phyloP scores from a whole-genome alignment of 176 grass and related monocot genomes.

The Echinochloa phyllopogon region DNA sequence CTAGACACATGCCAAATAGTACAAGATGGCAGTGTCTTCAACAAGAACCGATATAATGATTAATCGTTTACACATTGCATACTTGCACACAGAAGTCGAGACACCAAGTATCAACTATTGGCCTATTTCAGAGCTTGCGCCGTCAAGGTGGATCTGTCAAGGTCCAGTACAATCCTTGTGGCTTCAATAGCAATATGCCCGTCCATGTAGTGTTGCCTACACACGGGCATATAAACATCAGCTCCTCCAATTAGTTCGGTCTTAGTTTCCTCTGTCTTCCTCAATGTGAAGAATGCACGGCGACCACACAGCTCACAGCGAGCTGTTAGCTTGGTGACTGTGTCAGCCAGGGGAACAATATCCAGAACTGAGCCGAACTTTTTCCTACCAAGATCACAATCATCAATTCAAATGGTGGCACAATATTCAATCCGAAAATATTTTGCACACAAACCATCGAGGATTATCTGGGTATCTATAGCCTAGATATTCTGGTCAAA shows the following conservation, averaged over 20 bases:
- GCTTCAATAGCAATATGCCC: slow-evolving; percentile 72
- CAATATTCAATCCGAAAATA: not conserved
- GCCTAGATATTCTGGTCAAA: not conserved
- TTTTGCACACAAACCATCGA: slow-evolving; percentile 5
- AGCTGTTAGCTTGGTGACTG: slow-evolving; percentile 86
- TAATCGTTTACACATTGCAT: not conserved
- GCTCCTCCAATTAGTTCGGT: slow-evolving; percentile 89
- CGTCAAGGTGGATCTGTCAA: slow-evolving; percentile 51
- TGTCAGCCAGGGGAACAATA: slow-evolving; percentile 82
- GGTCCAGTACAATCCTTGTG: slow-evolving; percentile 72
- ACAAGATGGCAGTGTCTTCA: not conserved
- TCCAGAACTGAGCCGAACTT: slow-evolving; percentile 93
- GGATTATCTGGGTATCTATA: not conserved
- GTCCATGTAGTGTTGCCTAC: slow-evolving; percentile 84
- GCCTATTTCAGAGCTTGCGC: slow-evolving; percentile 48
- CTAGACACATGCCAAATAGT: not conserved
- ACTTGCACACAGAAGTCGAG: not conserved
- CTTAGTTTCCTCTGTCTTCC: slow-evolving; percentile 84
- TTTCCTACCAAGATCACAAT: slow-evolving; percentile 55
- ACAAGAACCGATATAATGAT: not conserved
- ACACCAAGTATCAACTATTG: not conserved
- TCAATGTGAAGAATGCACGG: slow-evolving; percentile 83
- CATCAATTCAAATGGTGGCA: slow-evolving; percentile 31
- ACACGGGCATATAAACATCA: slow-evolving; percentile 93
- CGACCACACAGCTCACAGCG: slow-evolving; percentile 74